Evolutionary conservation across 2,329 filamentous ascomycete genomes (phyloP).

Genomic region (Hypoxylon sp.): DNA sequence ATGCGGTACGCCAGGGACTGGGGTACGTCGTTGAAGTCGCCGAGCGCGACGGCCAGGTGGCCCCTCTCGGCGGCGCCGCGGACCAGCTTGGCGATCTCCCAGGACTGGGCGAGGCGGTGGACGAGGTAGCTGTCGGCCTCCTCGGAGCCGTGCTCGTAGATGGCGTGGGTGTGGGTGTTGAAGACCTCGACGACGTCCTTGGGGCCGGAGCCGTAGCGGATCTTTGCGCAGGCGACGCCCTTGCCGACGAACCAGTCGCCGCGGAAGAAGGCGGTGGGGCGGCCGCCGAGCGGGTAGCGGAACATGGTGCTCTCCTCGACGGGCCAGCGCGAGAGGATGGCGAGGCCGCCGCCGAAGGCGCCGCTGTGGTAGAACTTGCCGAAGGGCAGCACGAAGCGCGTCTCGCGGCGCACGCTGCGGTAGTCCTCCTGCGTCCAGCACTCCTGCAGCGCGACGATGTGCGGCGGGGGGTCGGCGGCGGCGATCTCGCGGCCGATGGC

Average conservation of each 20-base stretch:
- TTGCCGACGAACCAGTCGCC: conserved; percentile 98
- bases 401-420: conserved; percentile 76
- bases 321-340: conserved; percentile 89
- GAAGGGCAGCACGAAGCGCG: conserved; percentile 78
- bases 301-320: conserved; percentile 90
- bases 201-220: conserved; percentile 71
- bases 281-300: conserved; percentile 87
- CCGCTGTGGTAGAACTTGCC: conserved; percentile 94
- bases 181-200: conserved; percentile 86
- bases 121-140: conserved; percentile 82
- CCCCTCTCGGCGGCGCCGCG: conserved; percentile 80
- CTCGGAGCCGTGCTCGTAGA: conserved; percentile 76
- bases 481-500: conserved; percentile 87
- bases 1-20: conserved; percentile 83
- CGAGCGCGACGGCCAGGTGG: conserved; percentile 83
- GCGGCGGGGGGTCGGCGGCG: conserved; percentile 69
- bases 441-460: conserved; percentile 94
- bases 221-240: conserved; percentile 83
- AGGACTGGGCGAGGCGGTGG: conserved; percentile 90
- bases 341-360: conserved; percentile 87
- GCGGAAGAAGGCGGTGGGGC: conserved; percentile 90
- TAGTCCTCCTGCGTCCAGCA: conserved; percentile 92
- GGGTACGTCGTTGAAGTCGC: conserved; percentile 98
- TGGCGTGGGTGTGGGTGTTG: conserved; percentile 89
- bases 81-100: conserved; percentile 92